A percentile compares a stretch with the other conserved stretches of the same genome.
Evolutionary conservation across 352 stramenopile species (phyloP).

Genomic region (Globisporangium perplexum): DNA sequence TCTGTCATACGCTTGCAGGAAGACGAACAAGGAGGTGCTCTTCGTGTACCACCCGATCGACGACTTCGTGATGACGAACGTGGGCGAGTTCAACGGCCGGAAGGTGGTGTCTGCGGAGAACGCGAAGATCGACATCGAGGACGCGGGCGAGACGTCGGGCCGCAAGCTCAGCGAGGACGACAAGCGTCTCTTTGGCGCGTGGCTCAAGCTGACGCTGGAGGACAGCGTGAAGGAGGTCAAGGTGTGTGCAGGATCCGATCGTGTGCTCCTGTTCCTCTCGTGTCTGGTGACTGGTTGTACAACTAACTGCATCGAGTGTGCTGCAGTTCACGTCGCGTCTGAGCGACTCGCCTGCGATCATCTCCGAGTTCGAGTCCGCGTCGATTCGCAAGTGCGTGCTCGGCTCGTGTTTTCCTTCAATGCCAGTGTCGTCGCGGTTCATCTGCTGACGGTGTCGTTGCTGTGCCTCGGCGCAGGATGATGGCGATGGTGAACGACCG

Average conservation of each 20-base stretch:
- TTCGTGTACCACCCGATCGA: conserved; percentile 99
- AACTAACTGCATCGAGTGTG: background rate
- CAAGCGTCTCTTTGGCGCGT: conserved; percentile 87
- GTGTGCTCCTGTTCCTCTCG: background rate
- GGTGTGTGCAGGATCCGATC: conserved; percentile 17
- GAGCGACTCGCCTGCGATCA: conserved; percentile 96
- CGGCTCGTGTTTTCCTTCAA: background rate
- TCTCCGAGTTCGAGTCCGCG: conserved; percentile 98
- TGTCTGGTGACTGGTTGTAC: background rate
- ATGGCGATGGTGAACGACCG: conserved; percentile 97
- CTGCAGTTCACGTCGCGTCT: conserved; percentile 86
- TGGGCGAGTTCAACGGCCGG: conserved; percentile 95
- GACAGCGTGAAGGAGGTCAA: conserved; percentile 88
- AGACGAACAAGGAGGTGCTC: conserved; percentile 93
- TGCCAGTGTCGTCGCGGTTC: background rate
- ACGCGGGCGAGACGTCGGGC: conserved; percentile 36
- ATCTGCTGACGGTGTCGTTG: background rate
- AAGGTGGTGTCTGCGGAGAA: conserved; percentile 96
- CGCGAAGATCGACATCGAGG: conserved; percentile 91
- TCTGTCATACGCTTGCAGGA: conserved; percentile 23
- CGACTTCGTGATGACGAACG: conserved; percentile 99
- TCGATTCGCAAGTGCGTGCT: conserved; percentile 89
- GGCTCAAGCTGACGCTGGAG: conserved; percentile 90
- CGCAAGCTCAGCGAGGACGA: conserved; percentile 85
- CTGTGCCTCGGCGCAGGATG: conserved; percentile 73